Conservation (phyloP, 176 grass and related monocot species). For the Paspalum vaginatum region DNA sequence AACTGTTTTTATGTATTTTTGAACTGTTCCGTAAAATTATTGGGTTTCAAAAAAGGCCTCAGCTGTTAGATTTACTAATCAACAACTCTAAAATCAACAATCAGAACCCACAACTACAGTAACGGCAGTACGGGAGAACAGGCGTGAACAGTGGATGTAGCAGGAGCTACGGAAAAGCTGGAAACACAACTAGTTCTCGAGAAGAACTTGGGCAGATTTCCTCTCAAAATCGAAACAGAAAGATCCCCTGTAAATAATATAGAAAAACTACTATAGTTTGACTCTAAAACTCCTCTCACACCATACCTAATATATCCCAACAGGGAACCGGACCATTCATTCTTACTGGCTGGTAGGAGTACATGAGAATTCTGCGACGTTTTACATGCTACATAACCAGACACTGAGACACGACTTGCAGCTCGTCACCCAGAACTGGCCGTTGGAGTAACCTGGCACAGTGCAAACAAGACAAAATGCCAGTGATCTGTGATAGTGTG, state of each 20-base stretch:
- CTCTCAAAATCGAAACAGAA: background rate
- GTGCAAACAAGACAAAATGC: background rate
- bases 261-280: too few species aligned
- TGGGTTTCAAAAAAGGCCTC: too few species aligned
- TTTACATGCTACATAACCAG: background rate
- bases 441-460: too few species aligned
- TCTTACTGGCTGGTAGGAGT: too few species aligned
- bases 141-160: background rate
- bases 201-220: background rate
- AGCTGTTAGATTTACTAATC: too few species aligned
- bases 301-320: background rate
- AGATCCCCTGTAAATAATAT: background rate
- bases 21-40: too few species aligned
- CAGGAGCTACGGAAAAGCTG: background rate
- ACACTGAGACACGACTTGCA: background rate
- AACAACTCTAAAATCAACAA: too few species aligned
- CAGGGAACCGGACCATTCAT: background rate
- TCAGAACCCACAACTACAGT: too few species aligned
- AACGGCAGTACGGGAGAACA: too few species aligned
- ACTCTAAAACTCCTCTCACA: background rate
- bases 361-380: background rate
- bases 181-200: background rate
- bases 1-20: too few species aligned
- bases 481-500: background rate
- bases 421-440: background rate